These are phyloP conservation scores for Crithidia brevicula DNA, from an alignment of 208 protist species.

Conservation along the genomic window DNA sequence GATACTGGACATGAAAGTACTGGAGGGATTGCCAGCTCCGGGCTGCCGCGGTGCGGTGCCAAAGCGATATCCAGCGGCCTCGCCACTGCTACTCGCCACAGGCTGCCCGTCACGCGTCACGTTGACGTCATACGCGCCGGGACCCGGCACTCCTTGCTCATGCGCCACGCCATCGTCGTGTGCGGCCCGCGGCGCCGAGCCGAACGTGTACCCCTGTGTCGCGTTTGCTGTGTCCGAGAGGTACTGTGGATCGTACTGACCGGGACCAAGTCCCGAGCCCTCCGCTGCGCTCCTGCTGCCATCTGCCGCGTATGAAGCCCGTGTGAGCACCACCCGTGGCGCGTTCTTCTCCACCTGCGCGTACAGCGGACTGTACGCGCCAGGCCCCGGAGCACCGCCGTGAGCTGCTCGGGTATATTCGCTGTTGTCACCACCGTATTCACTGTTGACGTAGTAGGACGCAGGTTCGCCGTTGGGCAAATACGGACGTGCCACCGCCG, in stretches of 20 bases:
- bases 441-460: background rate
- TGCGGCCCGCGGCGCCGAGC: constrained; percentile 9
- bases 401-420: too few species aligned
- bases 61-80: background rate
- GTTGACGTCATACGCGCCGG: constrained; percentile 41
- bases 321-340: constrained; percentile 26
- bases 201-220: constrained; percentile 16
- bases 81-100: background rate
- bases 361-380: constrained; percentile 39
- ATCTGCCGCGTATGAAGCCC: background rate
- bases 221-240: background rate
- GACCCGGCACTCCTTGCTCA: constrained; percentile 29
- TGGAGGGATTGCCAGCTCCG: background rate
- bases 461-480: constrained; percentile 3
- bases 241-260: constrained; percentile 33
- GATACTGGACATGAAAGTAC: background rate
- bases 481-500: constrained; percentile 19
- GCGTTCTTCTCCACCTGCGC: constrained; percentile 17
- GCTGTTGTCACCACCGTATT: background rate
- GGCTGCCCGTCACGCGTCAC: constrained; percentile 19
- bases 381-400: constrained; percentile 36
- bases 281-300: background rate
- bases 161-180: background rate
- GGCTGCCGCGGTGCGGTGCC: constrained; percentile 16
- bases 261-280: constrained; percentile 13